Evolutionary conservation across 495 filamentous ascomycete species (phyloP).

Genomic region (Lindgomyces ingoldianus): DNA sequence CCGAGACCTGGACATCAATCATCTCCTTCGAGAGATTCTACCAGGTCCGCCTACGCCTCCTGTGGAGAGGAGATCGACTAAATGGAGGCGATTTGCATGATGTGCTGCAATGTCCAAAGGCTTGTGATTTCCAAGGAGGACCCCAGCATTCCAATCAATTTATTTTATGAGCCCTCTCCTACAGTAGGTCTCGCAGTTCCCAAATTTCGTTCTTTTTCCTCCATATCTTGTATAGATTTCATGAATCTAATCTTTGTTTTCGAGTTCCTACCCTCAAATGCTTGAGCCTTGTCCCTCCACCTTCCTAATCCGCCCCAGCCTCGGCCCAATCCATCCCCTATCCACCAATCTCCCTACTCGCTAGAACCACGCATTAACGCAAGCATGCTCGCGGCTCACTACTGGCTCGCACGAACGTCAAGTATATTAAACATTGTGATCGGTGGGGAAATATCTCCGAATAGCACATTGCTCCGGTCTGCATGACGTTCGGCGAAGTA

Average conservation of each 20-base stretch:
- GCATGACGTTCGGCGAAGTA: neutral
- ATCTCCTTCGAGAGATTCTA: slow-evolving; percentile 45
- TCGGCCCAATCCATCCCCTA: neutral
- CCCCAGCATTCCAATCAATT: neutral
- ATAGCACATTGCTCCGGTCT: neutral
- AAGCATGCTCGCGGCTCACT: neutral
- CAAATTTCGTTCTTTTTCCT: neutral
- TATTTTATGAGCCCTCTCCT: no score
- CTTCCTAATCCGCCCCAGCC: slow-evolving; percentile 11
- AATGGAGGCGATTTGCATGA: slow-evolving; percentile 34
- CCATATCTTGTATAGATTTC: no score
- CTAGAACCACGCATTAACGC: slow-evolving; percentile 17
- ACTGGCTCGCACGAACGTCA: neutral
- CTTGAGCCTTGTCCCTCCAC: neutral
- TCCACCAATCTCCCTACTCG: slow-evolving; percentile 12
- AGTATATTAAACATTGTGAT: slow-evolving; percentile 12
- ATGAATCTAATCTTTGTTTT: no score
- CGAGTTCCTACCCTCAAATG: neutral
- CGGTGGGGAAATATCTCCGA: neutral
- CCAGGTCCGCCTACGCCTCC: slow-evolving; percentile 37
- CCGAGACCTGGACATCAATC: slow-evolving; percentile 43
- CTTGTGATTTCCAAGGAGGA: no score
- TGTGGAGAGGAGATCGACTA: slow-evolving; percentile 19
- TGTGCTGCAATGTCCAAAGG: neutral
- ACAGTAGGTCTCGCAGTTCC: no score